Base-by-base conservation (phyloP, 2,329 filamentous ascomycete species). In the Coccinonectria pachysandricola region DNA sequence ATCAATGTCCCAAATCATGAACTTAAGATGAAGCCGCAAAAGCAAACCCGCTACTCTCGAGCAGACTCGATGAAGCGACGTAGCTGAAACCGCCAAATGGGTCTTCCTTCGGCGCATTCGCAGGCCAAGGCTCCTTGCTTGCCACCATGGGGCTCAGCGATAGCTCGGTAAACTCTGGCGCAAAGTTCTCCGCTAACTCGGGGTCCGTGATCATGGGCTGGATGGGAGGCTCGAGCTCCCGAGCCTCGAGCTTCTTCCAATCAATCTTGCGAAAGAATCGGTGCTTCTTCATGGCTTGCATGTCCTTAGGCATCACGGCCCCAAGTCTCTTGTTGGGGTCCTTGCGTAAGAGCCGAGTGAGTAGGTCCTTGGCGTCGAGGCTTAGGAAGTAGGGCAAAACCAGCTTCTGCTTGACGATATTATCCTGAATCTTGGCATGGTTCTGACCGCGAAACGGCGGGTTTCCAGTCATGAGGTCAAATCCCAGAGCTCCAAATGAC, bases 191-290 rank as follows among this genome's bases (percentile, higher is more conserved):
- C 1, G 91, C 91, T 23, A 95, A 66, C 53, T 92, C 87, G 0
- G 91, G 91, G 47, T 98, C 86, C 0, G 91, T 96, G 48, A 98
- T 88, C 46, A 96, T 68, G 10, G 91, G 91, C 50, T 81, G 75
- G 44, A 98, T 96, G 0, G 91, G 91, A 1, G 91, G 82, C 43
- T 83, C 79, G 23, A 94, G 43, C 55, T 95, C 84, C 18, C 88
- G 72, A 15, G 72, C 75, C 36, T 81, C 85, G 9, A 98, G 70
- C 45, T 77, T 79, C 57, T 76, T 79, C 91, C 91, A 98, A 59
- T 98, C 79, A 47, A 98, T 92, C 62, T 85, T 91, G 49, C 83
- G 76, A 71, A 98, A 98, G 66, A 98, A 98, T 7, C 91, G 75
- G 52, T 98, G 91, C 37, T 78, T 77, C 66, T 93, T 93, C 59